These are phyloP conservation scores for Hondaea fermentalgiana DNA, from an alignment of 108 stramenopile genomes.

Conservation along the genomic window DNA sequence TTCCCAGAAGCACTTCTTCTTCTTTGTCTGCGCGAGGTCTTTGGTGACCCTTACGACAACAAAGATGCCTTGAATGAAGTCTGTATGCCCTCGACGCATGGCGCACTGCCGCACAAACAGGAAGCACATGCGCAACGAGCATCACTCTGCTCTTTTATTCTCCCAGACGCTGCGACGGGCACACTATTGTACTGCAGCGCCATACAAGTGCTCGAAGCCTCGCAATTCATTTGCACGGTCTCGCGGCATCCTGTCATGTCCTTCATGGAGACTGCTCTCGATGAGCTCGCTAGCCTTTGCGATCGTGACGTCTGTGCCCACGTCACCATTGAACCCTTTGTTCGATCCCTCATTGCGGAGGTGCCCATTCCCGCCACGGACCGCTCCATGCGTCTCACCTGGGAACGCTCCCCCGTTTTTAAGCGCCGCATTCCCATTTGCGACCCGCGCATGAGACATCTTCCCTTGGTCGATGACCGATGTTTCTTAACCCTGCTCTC, in stretches of 20 bases:
- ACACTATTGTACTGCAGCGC: neutral
- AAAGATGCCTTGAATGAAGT: neutral
- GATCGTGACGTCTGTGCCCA: neutral
- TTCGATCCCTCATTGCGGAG: neutral
- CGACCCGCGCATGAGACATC: neutral
- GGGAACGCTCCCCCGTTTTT: neutral
- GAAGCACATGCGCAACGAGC: neutral
- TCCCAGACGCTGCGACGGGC: neutral
- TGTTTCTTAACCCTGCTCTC: neutral
- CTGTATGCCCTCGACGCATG: neutral
- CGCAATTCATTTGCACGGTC: neutral
- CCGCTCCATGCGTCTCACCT: neutral
- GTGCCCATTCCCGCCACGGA: neutral
- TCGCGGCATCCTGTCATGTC: neutral
- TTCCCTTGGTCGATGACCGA: neutral
- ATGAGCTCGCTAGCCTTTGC: neutral
- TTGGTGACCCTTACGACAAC: neutral
- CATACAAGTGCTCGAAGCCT: neutral
- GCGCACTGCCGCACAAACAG: neutral
- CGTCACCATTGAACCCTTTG: neutral
- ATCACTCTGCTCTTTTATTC: neutral
- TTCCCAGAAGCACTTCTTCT: neutral
- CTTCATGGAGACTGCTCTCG: neutral
- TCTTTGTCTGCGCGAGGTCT: neutral
- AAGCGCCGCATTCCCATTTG: neutral